A percentile compares a stretch with the other conserved stretches of the same genome.
Conservation (phyloP, 345 rosid species). For the Zanthoxylum bungeanum region DNA sequence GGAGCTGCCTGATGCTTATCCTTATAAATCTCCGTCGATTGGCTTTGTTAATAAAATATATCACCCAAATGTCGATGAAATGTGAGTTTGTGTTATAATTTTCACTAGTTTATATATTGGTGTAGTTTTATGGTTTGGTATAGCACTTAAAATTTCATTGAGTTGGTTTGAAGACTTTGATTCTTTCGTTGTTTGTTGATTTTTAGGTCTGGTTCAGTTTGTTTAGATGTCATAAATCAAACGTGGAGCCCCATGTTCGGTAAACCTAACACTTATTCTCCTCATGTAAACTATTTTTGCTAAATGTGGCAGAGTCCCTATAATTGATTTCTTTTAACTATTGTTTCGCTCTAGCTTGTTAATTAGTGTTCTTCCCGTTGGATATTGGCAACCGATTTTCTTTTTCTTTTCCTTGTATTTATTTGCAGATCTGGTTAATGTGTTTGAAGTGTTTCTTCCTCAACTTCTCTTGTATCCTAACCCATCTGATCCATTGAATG, state of each 20-base stretch:
- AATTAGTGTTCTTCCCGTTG: no score
- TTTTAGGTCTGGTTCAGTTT: slow-evolving; percentile 95
- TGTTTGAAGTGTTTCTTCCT: slow-evolving; percentile 95
- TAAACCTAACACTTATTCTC: slow-evolving; percentile 25
- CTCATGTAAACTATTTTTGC: neutral
- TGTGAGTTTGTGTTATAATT: slow-evolving; percentile 47
- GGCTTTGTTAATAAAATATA: slow-evolving; percentile 93
- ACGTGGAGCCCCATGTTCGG: slow-evolving; percentile 99
- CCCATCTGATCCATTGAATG: slow-evolving; percentile 94
- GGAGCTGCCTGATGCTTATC: slow-evolving; percentile 98
- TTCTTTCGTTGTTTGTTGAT: slow-evolving; percentile 15
- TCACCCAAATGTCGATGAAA: slow-evolving; percentile 99
- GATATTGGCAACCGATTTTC: no score
- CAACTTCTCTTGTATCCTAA: slow-evolving; percentile 98
- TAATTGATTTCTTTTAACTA: slow-evolving; percentile 6
- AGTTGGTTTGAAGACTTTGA: slow-evolving; percentile 4
- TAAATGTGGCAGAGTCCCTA: neutral
- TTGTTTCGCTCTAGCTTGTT: neutral
- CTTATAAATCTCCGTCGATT: slow-evolving; percentile 95
- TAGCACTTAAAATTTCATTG: neutral
- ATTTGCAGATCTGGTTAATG: slow-evolving; percentile 85
- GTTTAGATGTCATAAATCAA: slow-evolving; percentile 95
- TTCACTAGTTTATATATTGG: neutral
- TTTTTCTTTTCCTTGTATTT: slow-evolving; percentile 1
- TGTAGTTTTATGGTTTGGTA: neutral